Conservation (phyloP, 306 rosid species). For the Styphnolobium japonicum region DNA sequence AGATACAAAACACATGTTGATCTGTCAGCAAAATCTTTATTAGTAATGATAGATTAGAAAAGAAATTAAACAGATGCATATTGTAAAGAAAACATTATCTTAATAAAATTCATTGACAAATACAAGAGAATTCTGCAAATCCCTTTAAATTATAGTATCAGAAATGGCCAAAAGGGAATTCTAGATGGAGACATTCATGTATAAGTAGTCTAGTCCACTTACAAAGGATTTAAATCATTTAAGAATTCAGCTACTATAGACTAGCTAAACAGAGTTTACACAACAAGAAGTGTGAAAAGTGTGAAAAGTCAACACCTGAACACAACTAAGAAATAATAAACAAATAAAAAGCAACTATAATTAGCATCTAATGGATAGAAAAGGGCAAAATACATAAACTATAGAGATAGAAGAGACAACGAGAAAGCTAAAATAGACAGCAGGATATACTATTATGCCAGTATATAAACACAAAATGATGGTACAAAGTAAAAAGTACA, state of each 20-base stretch:
- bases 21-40: slow-evolving; percentile 16
- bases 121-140: not conserved
- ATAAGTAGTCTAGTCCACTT: not conserved
- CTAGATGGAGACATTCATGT: not conserved
- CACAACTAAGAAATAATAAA: not conserved
- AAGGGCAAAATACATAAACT: not conserved
- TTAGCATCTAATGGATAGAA: not conserved
- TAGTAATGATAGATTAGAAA: not conserved
- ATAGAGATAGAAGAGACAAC: not conserved
- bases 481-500: not conserved
- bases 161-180: not conserved
- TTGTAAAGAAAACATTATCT: not conserved
- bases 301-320: too few relatives aligned
- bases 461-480: not conserved
- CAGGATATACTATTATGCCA: not conserved
- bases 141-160: not conserved
- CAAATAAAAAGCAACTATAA: not conserved
- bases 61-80: not conserved
- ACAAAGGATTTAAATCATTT: not conserved
- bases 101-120: not conserved
- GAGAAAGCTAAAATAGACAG: not conserved
- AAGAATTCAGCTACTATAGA: not conserved
- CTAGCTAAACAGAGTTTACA: not conserved
- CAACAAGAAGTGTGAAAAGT: not conserved
- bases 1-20: slow-evolving; percentile 24